Evolutionary conservation across 306 rosid species (phyloP), one percentile per base, ranked within the genome.

Genomic region (Pyrus bretschneideri): DNA sequence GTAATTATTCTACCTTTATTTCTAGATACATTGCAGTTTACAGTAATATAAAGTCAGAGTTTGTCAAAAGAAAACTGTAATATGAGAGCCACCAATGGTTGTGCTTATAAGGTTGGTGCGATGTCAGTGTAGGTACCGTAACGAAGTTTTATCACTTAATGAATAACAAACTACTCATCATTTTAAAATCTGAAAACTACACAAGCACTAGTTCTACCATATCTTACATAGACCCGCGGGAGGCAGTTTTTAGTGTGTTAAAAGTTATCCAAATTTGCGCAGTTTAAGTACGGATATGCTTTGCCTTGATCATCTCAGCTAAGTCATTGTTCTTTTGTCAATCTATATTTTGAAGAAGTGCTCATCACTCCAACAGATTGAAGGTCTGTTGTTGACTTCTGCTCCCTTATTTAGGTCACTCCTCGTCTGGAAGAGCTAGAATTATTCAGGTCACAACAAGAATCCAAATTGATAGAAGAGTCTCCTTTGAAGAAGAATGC

Each of bases 351-450:
- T 15, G 8, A 46, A 46, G 52, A 46, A 46, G 55, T 15, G 55
- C 55, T 49, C 21, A 49, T 49, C 55, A 49, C 55, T 15, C 55
- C 55, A 49, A 49, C 55, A 49, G 55, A 55, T 31, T 12, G 58
- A 76, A 31, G 11, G 31, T 11, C 12, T 40, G 4, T 19, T 22
- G 27, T 38, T 65, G 35, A 63, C 31, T 58, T 67, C 52, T 22
- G 69, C 66, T 67, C 59, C 27, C 66, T 10, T 76, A 72, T 40
- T 74, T 71, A 94, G 97, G 97, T 88, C 78, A 81, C 87, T 67
- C 89, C 91, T 69, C 92, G 97, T 59, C 82, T 92, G 70, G 91
- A 90, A 73, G 97, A 95, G 84, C 84, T 95, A 33, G 85, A 82
- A 67, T 81, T 86, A 54, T 88, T 76, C 72, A 92, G 90, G 87